These are phyloP conservation scores for Diaporthe caulivora DNA, from an alignment of 2,329 filamentous ascomycete species.

Conservation along the genomic window DNA sequence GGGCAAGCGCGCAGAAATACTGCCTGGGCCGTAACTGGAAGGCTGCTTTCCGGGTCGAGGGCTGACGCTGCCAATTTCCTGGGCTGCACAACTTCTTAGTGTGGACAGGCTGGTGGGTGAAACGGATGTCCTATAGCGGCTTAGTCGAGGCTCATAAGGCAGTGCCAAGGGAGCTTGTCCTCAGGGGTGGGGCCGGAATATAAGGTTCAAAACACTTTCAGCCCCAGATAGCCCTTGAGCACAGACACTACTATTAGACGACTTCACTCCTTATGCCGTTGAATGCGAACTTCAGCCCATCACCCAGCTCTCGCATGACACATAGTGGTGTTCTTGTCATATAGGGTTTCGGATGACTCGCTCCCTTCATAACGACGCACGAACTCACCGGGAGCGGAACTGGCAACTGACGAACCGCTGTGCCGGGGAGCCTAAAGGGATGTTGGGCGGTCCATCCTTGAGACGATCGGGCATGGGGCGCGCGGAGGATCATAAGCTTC, in stretches of 20 bases:
- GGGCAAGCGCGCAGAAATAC: background rate
- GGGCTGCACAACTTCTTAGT: background rate
- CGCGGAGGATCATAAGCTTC: slow-evolving; percentile 26
- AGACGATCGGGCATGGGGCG: slow-evolving; percentile 25
- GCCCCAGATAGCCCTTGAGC: slow-evolving; percentile 19
- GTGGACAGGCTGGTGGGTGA: background rate
- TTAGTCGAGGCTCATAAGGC: slow-evolving; percentile 28
- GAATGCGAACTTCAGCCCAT: slow-evolving; percentile 5
- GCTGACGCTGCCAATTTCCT: slow-evolving; percentile 21
- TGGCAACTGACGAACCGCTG: slow-evolving; percentile 5
- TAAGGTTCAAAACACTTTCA: slow-evolving; percentile 34
- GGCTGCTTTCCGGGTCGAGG: background rate
- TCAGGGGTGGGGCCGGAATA: slow-evolving; percentile 1
- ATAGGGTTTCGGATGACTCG: slow-evolving; percentile 30
- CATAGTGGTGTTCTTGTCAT: slow-evolving; percentile 10
- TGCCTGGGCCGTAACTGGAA: background rate
- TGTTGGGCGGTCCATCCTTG: slow-evolving; percentile 12
- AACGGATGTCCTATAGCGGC: slow-evolving; percentile 15
- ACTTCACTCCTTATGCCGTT: background rate
- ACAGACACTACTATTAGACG: slow-evolving; percentile 28
- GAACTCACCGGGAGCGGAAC: background rate
- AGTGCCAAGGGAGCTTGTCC: slow-evolving; percentile 16
- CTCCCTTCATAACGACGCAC: background rate
- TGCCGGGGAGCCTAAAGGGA: background rate
- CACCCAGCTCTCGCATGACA: slow-evolving; percentile 3